Evolutionary conservation across 495 filamentous ascomycete species (phyloP), one percentile per base, ranked within the genome.

Genomic region (Talaromyces nanjingensis): DNA sequence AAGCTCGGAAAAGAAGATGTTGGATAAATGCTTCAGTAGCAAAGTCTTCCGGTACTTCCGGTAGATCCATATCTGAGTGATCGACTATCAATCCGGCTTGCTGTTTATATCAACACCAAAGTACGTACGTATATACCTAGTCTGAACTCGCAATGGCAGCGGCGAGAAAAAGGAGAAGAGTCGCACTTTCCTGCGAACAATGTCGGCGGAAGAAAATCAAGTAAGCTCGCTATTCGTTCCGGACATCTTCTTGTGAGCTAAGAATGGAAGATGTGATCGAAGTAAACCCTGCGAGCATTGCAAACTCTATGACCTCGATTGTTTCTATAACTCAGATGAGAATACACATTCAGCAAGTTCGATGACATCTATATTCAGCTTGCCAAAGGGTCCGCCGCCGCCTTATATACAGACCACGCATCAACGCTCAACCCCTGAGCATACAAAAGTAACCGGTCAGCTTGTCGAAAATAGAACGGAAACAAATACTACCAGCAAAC

Each of bases 261-360:
- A 58, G 7, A 58, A 58, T 5, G 66, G 73, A 22, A 76, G 74
- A 65, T 78, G 76, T 62, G 76, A 76, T 61, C 67, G 71, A 31
- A 59, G 61, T 4, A 29, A 59, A 27, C 76, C 74, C 4, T 78
- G 76, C 60, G 61, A 64, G 57, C 59, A 72, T 47, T 73, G 68
- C 54, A 63, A 49, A 53, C 70, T 68, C 25, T 69, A 70, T 18
- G 68, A 67, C 65, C 45, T 61, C 65, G 67, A 37, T 56, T 49
- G 55, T 69, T 64, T 16, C 61, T 64, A 49, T 56, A 9, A 20
- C 27, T 9, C 47, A 24, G 54, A 29, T 49, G 45, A 63, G 14
- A 63, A 63, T 33, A n/a, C 52, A 54, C 57, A 37, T 2, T 11
- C 12, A 47, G 18, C 18, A 9, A n/a, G 33, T 18, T 59, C 20